Conservation (phyloP, 805 yeast genomes). For the Candida odintsovae region DNA sequence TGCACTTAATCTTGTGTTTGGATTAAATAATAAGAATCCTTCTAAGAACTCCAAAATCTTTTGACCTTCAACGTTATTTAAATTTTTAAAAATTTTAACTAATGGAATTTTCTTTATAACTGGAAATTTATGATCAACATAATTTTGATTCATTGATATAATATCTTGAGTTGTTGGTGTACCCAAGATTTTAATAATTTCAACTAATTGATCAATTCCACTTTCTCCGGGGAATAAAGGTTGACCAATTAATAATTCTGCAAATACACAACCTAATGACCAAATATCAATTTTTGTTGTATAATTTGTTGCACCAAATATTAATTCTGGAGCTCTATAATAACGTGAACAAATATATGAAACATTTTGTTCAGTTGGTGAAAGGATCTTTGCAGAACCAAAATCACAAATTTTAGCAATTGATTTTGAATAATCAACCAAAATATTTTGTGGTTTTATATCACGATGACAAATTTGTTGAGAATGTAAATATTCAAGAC, state of each 20-base stretch:
- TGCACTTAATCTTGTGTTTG: slow-evolving; percentile 57
- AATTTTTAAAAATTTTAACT: slow-evolving; percentile 55
- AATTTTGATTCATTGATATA: slow-evolving; percentile 91
- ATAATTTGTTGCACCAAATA: slow-evolving; percentile 94
- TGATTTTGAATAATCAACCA: slow-evolving; percentile 81
- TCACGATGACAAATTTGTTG: slow-evolving; percentile 87
- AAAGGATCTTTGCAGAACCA: slow-evolving; percentile 89
- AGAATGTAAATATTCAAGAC: slow-evolving; percentile 73
- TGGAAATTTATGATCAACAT: slow-evolving; percentile 96
- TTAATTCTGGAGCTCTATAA: slow-evolving; percentile 95
- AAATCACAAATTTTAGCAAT: slow-evolving; percentile 91
- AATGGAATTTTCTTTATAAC: slow-evolving; percentile 75
- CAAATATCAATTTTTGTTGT: slow-evolving; percentile 96
- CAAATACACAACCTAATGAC: slow-evolving; percentile 98
- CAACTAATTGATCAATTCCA: slow-evolving; percentile 96
- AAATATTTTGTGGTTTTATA: slow-evolving; percentile 83
- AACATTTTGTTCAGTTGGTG: slow-evolving; percentile 89
- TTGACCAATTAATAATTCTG: slow-evolving; percentile 90
- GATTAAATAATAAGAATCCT: slow-evolving; percentile 61
- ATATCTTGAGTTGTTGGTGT: slow-evolving; percentile 93
- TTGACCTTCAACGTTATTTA: slow-evolving; percentile 32
- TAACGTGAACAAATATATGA: slow-evolving; percentile 95
- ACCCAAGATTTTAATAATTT: slow-evolving; percentile 91
- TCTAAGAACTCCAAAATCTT: slow-evolving; percentile 50
- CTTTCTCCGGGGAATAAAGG: slow-evolving; percentile 97